These are phyloP conservation scores for Fraxinus anomala DNA, from an alignment of 257 asterid genomes.

Conservation along the genomic window DNA sequence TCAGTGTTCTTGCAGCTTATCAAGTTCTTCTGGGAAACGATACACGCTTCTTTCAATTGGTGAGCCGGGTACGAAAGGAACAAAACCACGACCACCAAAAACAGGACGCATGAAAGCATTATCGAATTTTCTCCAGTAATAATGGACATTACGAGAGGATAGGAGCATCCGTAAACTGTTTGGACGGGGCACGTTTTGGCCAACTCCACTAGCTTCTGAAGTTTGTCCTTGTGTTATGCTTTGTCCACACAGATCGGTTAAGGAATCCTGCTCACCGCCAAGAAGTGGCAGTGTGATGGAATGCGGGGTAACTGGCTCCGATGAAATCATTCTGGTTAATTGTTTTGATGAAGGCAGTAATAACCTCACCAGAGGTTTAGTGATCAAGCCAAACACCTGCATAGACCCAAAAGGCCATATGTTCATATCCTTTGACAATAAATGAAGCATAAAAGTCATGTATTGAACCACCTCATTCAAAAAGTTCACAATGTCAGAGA, in stretches of 20 bases:
- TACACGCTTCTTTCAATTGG: conserved; percentile 62
- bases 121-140: conserved; percentile 93
- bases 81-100: conserved; percentile 97
- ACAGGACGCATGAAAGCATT: conserved; percentile 92
- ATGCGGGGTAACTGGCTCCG: conserved; percentile 66
- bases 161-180: conserved; percentile 80
- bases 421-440: not conserved
- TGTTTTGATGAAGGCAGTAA: conserved; percentile 59
- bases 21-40: conserved; percentile 37
- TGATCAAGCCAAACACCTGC: conserved; percentile 92
- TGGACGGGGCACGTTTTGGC: conserved; percentile 55
- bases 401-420: not conserved
- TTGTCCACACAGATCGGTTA: conserved; percentile 43
- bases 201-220: conserved; percentile 45
- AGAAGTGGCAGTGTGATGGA: conserved; percentile 74
- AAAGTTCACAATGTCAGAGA: not conserved
- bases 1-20: conserved; percentile 19
- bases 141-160: conserved; percentile 81
- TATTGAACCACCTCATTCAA: too few species aligned
- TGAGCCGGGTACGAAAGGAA: conserved; percentile 78
- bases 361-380: conserved; percentile 73
- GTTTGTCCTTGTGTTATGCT: conserved; percentile 38
- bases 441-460: not conserved
- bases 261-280: conserved; percentile 51
- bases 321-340: conserved; percentile 57